These are phyloP conservation scores for Tetracladium marchalianum DNA, from an alignment of 495 filamentous ascomycete genomes.

Conservation along the genomic window DNA sequence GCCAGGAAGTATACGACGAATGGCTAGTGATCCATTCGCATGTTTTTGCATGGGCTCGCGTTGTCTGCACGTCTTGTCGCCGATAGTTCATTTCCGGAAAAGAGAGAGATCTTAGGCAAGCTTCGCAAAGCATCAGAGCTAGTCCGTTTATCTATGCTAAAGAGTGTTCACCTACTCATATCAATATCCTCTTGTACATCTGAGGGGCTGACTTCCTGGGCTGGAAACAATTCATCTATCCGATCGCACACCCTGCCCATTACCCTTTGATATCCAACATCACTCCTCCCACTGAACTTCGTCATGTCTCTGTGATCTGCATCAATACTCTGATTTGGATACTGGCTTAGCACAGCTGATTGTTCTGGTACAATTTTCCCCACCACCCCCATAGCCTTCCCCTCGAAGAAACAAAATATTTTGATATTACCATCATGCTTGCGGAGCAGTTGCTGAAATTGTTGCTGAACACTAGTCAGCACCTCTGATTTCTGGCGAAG, in stretches of 20 bases:
- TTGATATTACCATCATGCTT: slow-evolving; percentile 1
- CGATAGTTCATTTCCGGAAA: slow-evolving; percentile 9
- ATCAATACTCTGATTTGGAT: slow-evolving; percentile 5
- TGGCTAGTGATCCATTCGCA: slow-evolving; percentile 8
- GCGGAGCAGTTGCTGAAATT: slow-evolving; percentile 23
- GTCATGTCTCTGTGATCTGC: slow-evolving; percentile 10
- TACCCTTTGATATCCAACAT: slow-evolving; percentile 1
- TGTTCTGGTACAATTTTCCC: slow-evolving; percentile 8
- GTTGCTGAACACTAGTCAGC: slow-evolving; percentile 24
- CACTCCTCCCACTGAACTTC: slow-evolving; percentile 5
- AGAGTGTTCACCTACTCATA: too few relatives aligned
- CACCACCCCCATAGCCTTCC: slow-evolving; percentile 1
- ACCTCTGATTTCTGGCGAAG: not conserved
- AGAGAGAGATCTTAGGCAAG: slow-evolving; percentile 10
- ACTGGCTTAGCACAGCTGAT: slow-evolving; percentile 10
- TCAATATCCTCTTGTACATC: too few relatives aligned
- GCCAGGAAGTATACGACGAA: slow-evolving; percentile 7
- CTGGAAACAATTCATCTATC: too few relatives aligned
- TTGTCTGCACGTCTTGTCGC: slow-evolving; percentile 2
- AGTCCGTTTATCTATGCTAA: too few relatives aligned
- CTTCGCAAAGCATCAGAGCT: slow-evolving; percentile 5
- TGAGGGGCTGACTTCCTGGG: too few relatives aligned
- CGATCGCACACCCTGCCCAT: not conserved
- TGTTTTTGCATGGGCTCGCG: slow-evolving; percentile 2
- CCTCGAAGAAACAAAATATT: slow-evolving; percentile 13